A percentile compares a stretch with the other conserved stretches of the same genome.
Evolutionary conservation across 352 stramenopile species (phyloP).

Genomic region (Pythium biforme): DNA sequence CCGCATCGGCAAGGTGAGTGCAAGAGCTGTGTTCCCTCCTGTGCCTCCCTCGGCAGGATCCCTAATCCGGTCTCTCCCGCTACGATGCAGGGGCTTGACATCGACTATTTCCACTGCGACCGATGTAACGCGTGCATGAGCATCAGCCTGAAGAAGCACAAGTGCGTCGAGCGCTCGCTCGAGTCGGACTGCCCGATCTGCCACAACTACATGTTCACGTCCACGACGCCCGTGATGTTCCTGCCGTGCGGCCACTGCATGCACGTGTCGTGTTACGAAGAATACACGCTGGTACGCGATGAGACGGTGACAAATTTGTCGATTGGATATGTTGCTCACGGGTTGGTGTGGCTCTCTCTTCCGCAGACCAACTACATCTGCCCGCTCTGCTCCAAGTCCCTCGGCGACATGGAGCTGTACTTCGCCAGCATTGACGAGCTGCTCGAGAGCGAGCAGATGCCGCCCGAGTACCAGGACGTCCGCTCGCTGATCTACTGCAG

Average conservation of each 20-base stretch:
- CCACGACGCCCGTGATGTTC: constrained; percentile 93
- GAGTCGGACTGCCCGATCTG: constrained; percentile 96
- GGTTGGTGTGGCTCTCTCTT: background rate
- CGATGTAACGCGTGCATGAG: constrained; percentile 97
- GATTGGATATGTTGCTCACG: background rate
- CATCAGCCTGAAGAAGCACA: constrained; percentile 87
- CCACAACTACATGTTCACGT: constrained; percentile 95
- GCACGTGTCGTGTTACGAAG: constrained; percentile 94
- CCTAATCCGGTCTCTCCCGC: background rate
- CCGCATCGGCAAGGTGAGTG: constrained; percentile 82
- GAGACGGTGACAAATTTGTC: background rate
- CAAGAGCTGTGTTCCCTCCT: background rate
- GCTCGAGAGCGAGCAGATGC: constrained; percentile 78
- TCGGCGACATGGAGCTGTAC: constrained; percentile 93
- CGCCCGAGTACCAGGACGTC: constrained; percentile 68
- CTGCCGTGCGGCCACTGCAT: constrained; percentile 96
- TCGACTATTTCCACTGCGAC: constrained; percentile 98
- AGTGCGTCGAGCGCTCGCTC: constrained; percentile 93
- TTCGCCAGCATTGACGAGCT: constrained; percentile 87
- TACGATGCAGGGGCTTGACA: constrained; percentile 79
- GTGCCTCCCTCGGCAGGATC: background rate
- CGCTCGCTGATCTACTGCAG: constrained; percentile 83
- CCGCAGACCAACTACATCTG: constrained; percentile 92
- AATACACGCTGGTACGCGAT: constrained; percentile 84
- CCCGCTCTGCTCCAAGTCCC: constrained; percentile 93